Base-by-base conservation (phyloP, 495 filamentous ascomycete species). In the Talaromyces liani region DNA sequence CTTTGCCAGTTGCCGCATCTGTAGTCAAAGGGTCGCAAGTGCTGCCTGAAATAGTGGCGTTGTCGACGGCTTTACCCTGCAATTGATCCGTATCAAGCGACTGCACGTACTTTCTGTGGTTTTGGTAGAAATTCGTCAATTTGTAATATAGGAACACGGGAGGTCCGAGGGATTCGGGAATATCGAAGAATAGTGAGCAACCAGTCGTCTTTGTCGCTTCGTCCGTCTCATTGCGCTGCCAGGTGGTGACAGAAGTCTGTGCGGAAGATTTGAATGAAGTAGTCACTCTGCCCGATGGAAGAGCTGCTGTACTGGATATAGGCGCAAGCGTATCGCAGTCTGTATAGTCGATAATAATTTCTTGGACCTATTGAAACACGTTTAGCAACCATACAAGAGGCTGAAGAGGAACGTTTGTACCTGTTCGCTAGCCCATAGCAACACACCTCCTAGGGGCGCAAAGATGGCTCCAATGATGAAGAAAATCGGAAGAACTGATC, bases 71-170 rank as follows among this genome's bases (percentile, higher is more conserved):
- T 8, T 88, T 79, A 58, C 93, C 94, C 57, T 87, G 83, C 31
- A 99, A 77, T 74, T 99, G 94, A 65, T 90, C 81, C 61, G 86
- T 81, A 69, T 93, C 88, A 64, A 96, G 84, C 1, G 92, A 96
- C 67, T 89, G 87, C 47, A 97, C 93, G 66, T 99, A 99, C 73
- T 93, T 88, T 63, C 94, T 88, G 71, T 99, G 94, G 73, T 99
- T 99, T 73, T 99, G 94, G 79, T 98, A 99, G 79, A 99, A 99
- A 75, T 99, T 96, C 49, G 91, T 92, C 47, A 99, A 85, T 60
- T 89, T 88, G 75, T 99, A 99, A 77, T 97, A 98, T 72, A 97
- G 82, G 66, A 90, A 82, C 27, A 98, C 87, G 4, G 93, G 92
- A 0, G 93, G 85, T 9, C 80, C 78, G 67, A 99, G 83, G 27